A percentile compares a stretch with the other conserved stretches of the same genome.
phyloP scores from a whole-genome alignment of 2,329 filamentous ascomycete genomes.

The Nannizziopsis barbatae region DNA sequence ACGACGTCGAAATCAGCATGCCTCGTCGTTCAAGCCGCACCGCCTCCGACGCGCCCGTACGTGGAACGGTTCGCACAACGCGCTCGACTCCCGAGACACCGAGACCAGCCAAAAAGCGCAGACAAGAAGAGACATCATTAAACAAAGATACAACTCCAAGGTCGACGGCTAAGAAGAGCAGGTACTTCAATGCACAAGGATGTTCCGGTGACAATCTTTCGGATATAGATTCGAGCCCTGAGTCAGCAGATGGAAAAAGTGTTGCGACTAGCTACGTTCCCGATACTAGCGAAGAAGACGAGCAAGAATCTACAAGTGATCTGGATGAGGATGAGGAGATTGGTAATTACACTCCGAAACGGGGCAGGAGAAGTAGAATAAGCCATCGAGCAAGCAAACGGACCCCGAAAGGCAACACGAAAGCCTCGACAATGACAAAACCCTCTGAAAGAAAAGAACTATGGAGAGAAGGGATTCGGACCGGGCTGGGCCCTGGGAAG shows the following conservation, averaged over 20 bases:
- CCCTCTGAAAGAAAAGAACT: constrained; percentile 38
- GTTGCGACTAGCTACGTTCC: constrained; percentile 3
- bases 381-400: constrained; percentile 45
- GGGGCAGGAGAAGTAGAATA: constrained; percentile 10
- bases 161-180: constrained; percentile 40
- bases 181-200: constrained; percentile 34
- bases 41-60: background rate
- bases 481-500: constrained; percentile 47
- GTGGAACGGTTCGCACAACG: background rate
- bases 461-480: constrained; percentile 47
- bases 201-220: background rate
- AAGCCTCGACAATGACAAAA: constrained; percentile 15
- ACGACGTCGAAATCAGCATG: constrained; percentile 6
- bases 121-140: constrained; percentile 17
- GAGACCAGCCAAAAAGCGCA: constrained; percentile 25
- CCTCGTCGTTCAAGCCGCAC: constrained; percentile 12
- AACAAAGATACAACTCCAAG: constrained; percentile 18
- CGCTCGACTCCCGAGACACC: constrained; percentile 11
- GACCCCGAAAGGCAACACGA: constrained; percentile 11
- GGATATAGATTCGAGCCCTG: background rate
- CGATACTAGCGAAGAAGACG: constrained; percentile 5
- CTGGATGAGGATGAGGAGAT: constrained; percentile 37
- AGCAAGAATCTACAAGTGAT: constrained; percentile 20
- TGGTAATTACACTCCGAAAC: constrained; percentile 16
- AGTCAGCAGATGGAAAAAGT: background rate